phyloP scores from a whole-genome alignment of 352 stramenopile genomes.

The Globisporangium nunn region DNA sequence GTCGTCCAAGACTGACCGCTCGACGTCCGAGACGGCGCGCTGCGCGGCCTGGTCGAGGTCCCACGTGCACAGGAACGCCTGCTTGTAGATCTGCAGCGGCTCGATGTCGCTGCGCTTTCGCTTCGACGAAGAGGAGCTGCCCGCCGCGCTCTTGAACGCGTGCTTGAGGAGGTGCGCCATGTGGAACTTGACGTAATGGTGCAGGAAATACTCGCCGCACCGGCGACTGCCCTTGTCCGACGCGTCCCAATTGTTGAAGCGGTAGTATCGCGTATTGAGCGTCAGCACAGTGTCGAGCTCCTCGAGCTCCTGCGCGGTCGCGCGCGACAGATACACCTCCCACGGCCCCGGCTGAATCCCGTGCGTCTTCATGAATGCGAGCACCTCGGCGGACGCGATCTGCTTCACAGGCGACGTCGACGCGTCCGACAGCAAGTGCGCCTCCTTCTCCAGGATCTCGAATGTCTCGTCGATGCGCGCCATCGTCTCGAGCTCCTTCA shows the following conservation, averaged over 20 bases:
- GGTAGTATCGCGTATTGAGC: constrained; percentile 72
- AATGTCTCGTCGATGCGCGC: constrained; percentile 52
- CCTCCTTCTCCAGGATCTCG: constrained; percentile 55
- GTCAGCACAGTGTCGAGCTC: constrained; percentile 60
- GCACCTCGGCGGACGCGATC: constrained; percentile 47
- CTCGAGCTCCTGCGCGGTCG: constrained; percentile 55
- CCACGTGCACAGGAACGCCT: constrained; percentile 82
- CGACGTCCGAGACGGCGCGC: constrained; percentile 68
- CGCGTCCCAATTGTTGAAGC: constrained; percentile 68
- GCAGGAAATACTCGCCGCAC: constrained; percentile 73
- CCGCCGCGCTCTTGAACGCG: constrained; percentile 30
- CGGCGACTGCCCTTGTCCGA: constrained; percentile 61
- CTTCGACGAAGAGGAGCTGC: constrained; percentile 18
- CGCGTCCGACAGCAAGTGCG: constrained; percentile 40
- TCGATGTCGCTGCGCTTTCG: constrained; percentile 44
- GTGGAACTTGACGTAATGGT: constrained; percentile 78
- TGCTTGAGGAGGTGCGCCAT: constrained; percentile 66
- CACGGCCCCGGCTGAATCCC: constrained; percentile 66
- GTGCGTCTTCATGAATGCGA: constrained; percentile 78
- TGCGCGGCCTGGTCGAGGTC: constrained; percentile 63
- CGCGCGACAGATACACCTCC: constrained; percentile 72
- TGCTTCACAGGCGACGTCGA: constrained; percentile 68
- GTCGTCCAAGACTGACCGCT: constrained; percentile 66
- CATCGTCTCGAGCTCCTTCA: constrained; percentile 33
- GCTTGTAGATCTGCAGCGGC: constrained; percentile 50